Evolutionary conservation across 208 protist species (phyloP).

Genomic region (Leishmania turanica): DNA sequence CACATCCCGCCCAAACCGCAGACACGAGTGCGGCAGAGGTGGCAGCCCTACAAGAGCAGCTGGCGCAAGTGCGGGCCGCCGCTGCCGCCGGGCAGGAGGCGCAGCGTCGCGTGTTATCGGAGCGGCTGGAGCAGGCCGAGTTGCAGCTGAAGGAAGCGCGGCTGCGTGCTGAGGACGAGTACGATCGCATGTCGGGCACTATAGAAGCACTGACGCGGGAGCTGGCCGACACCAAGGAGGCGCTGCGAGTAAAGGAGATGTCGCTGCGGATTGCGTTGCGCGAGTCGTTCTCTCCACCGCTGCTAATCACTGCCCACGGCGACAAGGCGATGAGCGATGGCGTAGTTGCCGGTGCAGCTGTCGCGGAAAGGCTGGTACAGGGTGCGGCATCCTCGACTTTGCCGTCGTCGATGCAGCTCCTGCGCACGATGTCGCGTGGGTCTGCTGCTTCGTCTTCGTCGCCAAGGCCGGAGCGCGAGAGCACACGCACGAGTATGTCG

Average conservation of each 20-base stretch:
- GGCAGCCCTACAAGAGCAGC: conserved; percentile 11
- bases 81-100: conserved; percentile 26
- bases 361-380: not conserved
- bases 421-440: not conserved
- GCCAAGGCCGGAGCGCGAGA: not conserved
- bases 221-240: conserved; percentile 28
- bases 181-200: conserved; percentile 21
- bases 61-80: conserved; percentile 19
- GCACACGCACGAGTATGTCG: not conserved
- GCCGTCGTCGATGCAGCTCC: conserved; percentile 1
- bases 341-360: not conserved
- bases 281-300: conserved; percentile 21
- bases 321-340: not conserved
- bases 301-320: not conserved
- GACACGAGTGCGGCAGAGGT: conserved; percentile 4
- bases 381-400: not conserved
- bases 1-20: not conserved
- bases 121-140: conserved; percentile 29
- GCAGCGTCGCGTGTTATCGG: conserved; percentile 35
- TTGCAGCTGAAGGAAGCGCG: conserved; percentile 26
- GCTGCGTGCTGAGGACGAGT: conserved; percentile 33
- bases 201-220: conserved; percentile 23
- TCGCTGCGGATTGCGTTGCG: conserved; percentile 53
- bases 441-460: conserved; percentile 1
- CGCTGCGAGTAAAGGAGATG: conserved; percentile 41